Conservation (phyloP, 768 basidiomycete species). For the Psilocybe cyanescens region DNA sequence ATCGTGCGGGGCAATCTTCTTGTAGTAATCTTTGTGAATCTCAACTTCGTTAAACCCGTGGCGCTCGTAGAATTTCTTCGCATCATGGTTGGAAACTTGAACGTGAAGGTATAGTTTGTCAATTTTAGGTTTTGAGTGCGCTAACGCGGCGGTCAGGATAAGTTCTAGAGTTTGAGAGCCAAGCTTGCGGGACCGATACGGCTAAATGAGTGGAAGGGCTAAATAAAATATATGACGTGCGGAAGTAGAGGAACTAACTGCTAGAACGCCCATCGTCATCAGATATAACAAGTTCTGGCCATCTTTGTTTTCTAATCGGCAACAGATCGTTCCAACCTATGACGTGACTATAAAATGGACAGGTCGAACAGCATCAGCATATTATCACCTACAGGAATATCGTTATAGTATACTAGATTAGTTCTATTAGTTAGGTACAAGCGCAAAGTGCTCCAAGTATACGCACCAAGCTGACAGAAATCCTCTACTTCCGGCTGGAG, state of each 20-base stretch:
- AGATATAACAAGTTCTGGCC: conserved; percentile 68
- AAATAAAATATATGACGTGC: conserved; percentile 11
- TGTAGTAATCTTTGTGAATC: conserved; percentile 81
- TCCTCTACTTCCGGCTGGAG: conserved; percentile 77
- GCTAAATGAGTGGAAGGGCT: conserved; percentile 45
- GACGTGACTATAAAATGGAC: conserved; percentile 17
- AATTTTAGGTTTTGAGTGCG: conserved; percentile 64
- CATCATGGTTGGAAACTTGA: conserved; percentile 78
- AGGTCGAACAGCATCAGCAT: conserved; percentile 10
- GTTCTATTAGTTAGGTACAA: conserved; percentile 3
- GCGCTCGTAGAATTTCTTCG: conserved; percentile 82
- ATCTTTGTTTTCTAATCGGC: conserved; percentile 75
- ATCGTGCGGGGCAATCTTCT: conserved; percentile 82
- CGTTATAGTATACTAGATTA: conserved; percentile 84
- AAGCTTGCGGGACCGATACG: conserved; percentile 80
- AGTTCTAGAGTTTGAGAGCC: conserved; percentile 75
- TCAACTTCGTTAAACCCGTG: conserved; percentile 78
- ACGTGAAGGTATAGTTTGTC: conserved; percentile 82
- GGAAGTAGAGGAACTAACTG: conserved; percentile 46
- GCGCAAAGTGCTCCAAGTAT: conserved; percentile 8
- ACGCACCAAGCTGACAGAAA: conserved; percentile 86
- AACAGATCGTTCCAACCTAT: conserved; percentile 83
- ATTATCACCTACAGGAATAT: conserved; percentile 63
- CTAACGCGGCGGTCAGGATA: conserved; percentile 64
- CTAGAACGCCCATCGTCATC: conserved; percentile 92